Conservation (phyloP, 169 alveolate genomes). For the Cryptosporidium sp. region DNA sequence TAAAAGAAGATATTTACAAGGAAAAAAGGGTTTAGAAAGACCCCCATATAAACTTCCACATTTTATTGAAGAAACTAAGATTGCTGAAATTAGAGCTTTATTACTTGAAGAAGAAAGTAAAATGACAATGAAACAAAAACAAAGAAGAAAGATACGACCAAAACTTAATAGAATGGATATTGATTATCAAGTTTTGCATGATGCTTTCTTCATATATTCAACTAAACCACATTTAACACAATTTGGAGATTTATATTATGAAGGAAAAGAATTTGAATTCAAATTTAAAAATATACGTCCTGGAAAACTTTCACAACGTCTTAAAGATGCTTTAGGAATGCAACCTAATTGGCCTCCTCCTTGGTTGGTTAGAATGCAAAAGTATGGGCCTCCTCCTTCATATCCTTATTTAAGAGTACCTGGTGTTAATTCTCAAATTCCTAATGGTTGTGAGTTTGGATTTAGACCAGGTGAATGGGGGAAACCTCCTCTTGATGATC, state of each 20-base stretch:
- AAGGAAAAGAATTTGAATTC: conserved; percentile 97
- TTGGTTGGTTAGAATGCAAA: conserved; percentile 98
- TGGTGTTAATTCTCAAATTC: conserved; percentile 95
- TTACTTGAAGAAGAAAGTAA: conserved; percentile 94
- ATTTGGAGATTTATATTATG: conserved; percentile 97
- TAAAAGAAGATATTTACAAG: conserved; percentile 94
- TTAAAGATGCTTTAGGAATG: conserved; percentile 96
- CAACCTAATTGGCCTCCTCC: conserved; percentile 96
- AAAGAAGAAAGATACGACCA: conserved; percentile 97
- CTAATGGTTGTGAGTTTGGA: conserved; percentile 88
- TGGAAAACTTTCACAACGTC: conserved; percentile 93
- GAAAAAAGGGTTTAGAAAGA: conserved; percentile 94
- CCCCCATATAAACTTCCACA: conserved; percentile 96
- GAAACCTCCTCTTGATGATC: conserved; percentile 77
- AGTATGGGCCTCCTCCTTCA: conserved; percentile 99
- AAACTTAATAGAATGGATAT: conserved; percentile 96
- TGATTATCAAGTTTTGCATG: conserved; percentile 97
- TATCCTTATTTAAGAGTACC: conserved; percentile 97
- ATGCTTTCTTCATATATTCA: conserved; percentile 97
- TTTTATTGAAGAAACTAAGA: conserved; percentile 90
- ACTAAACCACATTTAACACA: conserved; percentile 94
- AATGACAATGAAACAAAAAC: conserved; percentile 93
- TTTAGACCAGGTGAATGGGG: conserved; percentile 95
- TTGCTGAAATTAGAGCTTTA: conserved; percentile 90
- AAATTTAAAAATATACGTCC: conserved; percentile 93